Evolutionary conservation across 2,329 filamentous ascomycete genomes (phyloP).

Genomic region (Colletotrichum cereale): DNA sequence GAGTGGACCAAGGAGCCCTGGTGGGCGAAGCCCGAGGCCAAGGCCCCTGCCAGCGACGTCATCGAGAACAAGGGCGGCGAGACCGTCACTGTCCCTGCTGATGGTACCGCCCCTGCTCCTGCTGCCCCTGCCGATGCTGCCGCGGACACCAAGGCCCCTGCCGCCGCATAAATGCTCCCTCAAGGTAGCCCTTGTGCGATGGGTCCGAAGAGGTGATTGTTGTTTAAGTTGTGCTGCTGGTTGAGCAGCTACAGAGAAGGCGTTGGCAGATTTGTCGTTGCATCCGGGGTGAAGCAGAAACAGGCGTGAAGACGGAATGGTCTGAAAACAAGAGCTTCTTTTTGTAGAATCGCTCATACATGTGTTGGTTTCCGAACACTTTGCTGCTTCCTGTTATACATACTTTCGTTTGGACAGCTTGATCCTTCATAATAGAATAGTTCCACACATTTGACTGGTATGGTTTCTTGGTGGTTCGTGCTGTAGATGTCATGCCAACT

Average conservation of each 20-base stretch:
- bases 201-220: constrained; percentile 9
- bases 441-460: background rate
- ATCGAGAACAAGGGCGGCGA: constrained; percentile 57
- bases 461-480: background rate
- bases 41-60: constrained; percentile 48
- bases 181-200: background rate
- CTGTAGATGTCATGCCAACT: background rate
- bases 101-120: constrained; percentile 47
- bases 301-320: constrained; percentile 9
- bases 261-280: constrained; percentile 32
- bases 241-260: constrained; percentile 36
- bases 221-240: constrained; percentile 37
- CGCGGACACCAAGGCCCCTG: constrained; percentile 49
- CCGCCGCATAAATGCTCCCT: constrained; percentile 48
- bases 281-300: constrained; percentile 21
- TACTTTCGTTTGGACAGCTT: constrained; percentile 25
- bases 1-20: constrained; percentile 75
- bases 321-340: constrained; percentile 38
- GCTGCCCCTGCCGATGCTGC: constrained; percentile 51
- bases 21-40: constrained; percentile 67
- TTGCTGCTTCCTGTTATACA: constrained; percentile 29
- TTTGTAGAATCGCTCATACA: constrained; percentile 31
- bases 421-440: background rate
- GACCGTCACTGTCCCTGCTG: constrained; percentile 49
- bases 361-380: constrained; percentile 13